These are phyloP conservation scores for Aspergillus sp. DNA, from an alignment of 2,329 filamentous ascomycete genomes.

Conservation along the genomic window DNA sequence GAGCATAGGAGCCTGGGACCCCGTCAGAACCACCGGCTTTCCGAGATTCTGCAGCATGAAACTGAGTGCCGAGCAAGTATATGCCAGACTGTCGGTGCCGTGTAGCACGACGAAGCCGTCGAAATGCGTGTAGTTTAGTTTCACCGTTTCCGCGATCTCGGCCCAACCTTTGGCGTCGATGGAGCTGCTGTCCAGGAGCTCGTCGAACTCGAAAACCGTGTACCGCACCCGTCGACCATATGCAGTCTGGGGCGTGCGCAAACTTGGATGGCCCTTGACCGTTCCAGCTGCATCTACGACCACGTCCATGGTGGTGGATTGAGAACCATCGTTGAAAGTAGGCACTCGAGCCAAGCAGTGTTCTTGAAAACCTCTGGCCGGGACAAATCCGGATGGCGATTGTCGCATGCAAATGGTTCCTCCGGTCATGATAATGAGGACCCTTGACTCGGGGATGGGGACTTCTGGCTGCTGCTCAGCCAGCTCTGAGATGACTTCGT, in stretches of 20 bases:
- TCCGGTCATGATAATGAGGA: slow-evolving; percentile 88
- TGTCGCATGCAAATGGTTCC: slow-evolving; percentile 83
- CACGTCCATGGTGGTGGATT: slow-evolving; percentile 56
- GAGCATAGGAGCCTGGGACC: slow-evolving; percentile 81
- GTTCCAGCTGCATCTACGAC: slow-evolving; percentile 52
- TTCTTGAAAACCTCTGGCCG: slow-evolving; percentile 76
- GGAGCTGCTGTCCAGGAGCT: slow-evolving; percentile 83
- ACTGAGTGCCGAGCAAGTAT: slow-evolving; percentile 84
- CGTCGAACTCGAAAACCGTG: slow-evolving; percentile 78
- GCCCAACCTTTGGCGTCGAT: slow-evolving; percentile 86
- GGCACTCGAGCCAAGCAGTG: slow-evolving; percentile 78
- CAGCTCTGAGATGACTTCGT: slow-evolving; percentile 5
- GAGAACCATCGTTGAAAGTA: slow-evolving; percentile 78
- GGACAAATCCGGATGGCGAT: slow-evolving; percentile 75
- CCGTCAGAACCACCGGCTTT: slow-evolving; percentile 86
- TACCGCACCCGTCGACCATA: slow-evolving; percentile 82
- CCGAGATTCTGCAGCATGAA: slow-evolving; percentile 92
- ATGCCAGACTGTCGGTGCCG: slow-evolving; percentile 85
- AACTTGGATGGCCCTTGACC: slow-evolving; percentile 59
- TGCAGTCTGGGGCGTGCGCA: slow-evolving; percentile 76
- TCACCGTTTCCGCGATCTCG: slow-evolving; percentile 75
- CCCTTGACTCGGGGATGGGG: slow-evolving; percentile 67
- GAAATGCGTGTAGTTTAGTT: slow-evolving; percentile 82
- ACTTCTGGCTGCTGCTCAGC: slow-evolving; percentile 22
- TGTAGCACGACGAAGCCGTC: slow-evolving; percentile 91